Evolutionary conservation across 1,284 basidiomycete species (phyloP).

Genomic region (Papiliotrema nemorosa): DNA sequence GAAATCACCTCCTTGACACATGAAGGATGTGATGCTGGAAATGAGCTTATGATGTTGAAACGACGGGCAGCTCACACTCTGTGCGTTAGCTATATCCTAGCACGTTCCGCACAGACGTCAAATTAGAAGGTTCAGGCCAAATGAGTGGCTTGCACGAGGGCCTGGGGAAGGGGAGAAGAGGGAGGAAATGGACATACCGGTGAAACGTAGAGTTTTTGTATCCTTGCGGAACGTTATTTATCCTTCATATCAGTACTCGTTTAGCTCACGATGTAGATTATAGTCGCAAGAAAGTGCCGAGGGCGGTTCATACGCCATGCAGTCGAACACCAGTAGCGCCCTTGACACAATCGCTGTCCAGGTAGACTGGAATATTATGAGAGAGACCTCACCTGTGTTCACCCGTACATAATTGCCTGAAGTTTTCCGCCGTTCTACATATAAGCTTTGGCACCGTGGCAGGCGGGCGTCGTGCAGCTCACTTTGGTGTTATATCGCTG

Average conservation of each 20-base stretch:
- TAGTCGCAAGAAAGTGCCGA: too few relatives aligned
- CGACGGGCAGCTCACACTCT: conserved; percentile 63
- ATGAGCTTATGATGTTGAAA: conserved; percentile 1
- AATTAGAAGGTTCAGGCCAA: not conserved
- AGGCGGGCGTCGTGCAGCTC: conserved; percentile 4
- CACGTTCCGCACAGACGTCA: not conserved
- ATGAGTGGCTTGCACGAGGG: not conserved
- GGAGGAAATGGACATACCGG: conserved; percentile 57
- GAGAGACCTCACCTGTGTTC: conserved; percentile 67
- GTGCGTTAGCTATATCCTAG: conserved; percentile 4
- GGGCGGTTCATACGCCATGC: not conserved
- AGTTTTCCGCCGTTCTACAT: conserved; percentile 89
- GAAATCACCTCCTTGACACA: conserved; percentile 63
- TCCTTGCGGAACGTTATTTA: conserved; percentile 80
- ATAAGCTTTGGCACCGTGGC: not conserved
- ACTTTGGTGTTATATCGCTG: conserved; percentile 47
- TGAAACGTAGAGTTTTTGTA: conserved; percentile 89
- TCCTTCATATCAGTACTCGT: conserved; percentile 56
- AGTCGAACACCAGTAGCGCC: not conserved
- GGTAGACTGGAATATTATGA: not conserved
- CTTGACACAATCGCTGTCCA: not conserved
- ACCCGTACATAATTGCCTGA: conserved; percentile 92
- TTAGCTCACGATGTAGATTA: too few relatives aligned
- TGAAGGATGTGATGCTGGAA: conserved; percentile 52
- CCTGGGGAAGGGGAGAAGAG: conserved; percentile 2